Base-by-base conservation (phyloP, 805 yeast species). In the Candida michaelii region DNA sequence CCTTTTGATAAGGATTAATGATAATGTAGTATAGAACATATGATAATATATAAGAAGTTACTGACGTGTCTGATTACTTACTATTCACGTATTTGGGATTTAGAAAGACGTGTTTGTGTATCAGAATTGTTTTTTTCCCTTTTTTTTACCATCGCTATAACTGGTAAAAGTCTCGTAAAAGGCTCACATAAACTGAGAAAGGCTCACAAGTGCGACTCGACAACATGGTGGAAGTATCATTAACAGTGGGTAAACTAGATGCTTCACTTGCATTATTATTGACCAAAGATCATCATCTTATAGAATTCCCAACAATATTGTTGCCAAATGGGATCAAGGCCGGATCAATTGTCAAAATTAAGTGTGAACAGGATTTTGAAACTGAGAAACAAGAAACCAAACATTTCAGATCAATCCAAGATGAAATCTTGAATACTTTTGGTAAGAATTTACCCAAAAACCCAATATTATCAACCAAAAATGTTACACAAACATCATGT, bases 241-340 rank as follows among this genome's bases (percentile, higher is more conserved):
- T 91, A 29, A 90, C 97, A 0, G 97, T 93, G 15, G 99, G 98
- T 37, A 90, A 90, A 67, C 74, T 91, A 34, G 99, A 93, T 60
- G 96, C 97, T 10, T 89, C 97, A 2, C 72, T 93, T 61, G 98
- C 98, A 23, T 73, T 93, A 36, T 73, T 93, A 34, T 77, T 95
- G 29, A 91, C 99, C 14, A 79, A 84, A 43, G 93, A 91, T 61
- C 98, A 91, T 62, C 96, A 90, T 59, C 74, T 91, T 47, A 90
- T 93, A 50, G 99, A 93, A 58, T 93, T 91, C 56, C 99, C 99
- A n/a, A 89, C 98, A 3, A 81, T 91, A 44, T 71, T 93, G 42
- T 70, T 93, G 35, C 99, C 99, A 7, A 85, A 83, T 52, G 90
- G 91, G 30, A 93, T 90, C 27, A 76, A 79, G 50, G 95, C 98